phyloP scores from a whole-genome alignment of 257 asterid genomes.

The Forsythia viridissima region DNA sequence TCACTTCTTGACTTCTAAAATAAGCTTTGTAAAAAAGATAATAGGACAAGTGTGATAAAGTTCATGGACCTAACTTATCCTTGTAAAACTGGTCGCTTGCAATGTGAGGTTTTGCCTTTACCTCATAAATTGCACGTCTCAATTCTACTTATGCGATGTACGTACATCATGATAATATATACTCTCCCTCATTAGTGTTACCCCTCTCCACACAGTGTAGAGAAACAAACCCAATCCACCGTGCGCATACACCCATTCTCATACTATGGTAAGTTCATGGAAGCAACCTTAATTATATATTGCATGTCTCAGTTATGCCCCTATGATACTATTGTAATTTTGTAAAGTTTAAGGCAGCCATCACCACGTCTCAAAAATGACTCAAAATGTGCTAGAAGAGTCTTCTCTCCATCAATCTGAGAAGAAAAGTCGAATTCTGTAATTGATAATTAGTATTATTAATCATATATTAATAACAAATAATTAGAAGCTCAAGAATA shows the following conservation, averaged over 20 bases:
- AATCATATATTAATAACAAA: no score
- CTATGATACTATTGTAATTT: no score
- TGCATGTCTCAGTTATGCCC: no score
- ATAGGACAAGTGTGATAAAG: not conserved
- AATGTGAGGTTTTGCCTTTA: not conserved
- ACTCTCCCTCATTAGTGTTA: not conserved
- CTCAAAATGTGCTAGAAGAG: not conserved
- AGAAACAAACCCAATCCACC: no score
- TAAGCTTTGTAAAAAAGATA: not conserved
- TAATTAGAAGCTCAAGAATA: no score
- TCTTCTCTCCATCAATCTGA: not conserved
- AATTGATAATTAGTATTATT: not conserved
- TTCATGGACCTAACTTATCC: not conserved
- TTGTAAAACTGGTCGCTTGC: not conserved
- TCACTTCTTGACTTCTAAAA: not conserved
- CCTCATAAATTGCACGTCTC: constrained; percentile 7
- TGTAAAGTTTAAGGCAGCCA: no score
- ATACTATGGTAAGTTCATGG: no score
- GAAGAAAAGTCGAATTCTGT: not conserved
- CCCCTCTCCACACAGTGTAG: no score
- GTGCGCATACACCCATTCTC: no score
- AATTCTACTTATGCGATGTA: not conserved
- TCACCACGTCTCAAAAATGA: not conserved
- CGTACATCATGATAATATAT: not conserved
- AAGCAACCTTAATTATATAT: no score